Base-by-base conservation (phyloP, 2,329 filamentous ascomycete genomes). In the Aspergillus aculeatus region DNA sequence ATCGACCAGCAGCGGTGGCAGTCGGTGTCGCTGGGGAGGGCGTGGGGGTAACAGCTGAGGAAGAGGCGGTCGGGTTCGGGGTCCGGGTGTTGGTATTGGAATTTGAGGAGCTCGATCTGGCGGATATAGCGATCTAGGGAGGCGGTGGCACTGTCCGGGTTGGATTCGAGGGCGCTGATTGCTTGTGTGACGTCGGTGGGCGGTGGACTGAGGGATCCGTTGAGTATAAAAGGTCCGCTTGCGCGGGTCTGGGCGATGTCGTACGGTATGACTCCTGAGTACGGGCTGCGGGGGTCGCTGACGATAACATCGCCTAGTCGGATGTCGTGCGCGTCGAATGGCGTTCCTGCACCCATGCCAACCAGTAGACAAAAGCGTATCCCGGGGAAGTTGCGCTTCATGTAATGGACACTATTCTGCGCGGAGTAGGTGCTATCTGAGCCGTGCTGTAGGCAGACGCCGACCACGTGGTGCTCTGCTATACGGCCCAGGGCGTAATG, bases 231-330 rank as follows among this genome's bases (percentile, higher is more conserved):
- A 5, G 14, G 47, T 5, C 50, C 47, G 4, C 2, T 29, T 16
- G 51, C 32, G 6, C 41, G 21, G 19, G 9, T 31, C 12, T 59
- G 50, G 16, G 21, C 19, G 19, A 59, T 50, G 26, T 54, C 51
- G 32, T 59, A 55, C 3, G 38, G 57, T 5, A 59, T 3, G 1
- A 59, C 57, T 1, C 57, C 57, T 5, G 31, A 12, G n/a, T 55
- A 24, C 16, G 2, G 4, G 6, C 26, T 31, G 19, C 19, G 16
- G 4, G 51, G 51, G 0, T 3, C 29, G 59, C 70, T 68, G 11
- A 73, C 63, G 23, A 71, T 64, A 1, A 73, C 62, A 58, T 73
- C 71, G 4, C 69, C 70, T 0, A 73, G 64, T 7, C 69, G 65
- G 52, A 71, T 67, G 41, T 69, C 68, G 21, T 62, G 50, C 10